A percentile compares a stretch with the other conserved stretches of the same genome.
phyloP scores from a whole-genome alignment of 2,329 filamentous ascomycete genomes.

The Pyrenophora seminiperda region DNA sequence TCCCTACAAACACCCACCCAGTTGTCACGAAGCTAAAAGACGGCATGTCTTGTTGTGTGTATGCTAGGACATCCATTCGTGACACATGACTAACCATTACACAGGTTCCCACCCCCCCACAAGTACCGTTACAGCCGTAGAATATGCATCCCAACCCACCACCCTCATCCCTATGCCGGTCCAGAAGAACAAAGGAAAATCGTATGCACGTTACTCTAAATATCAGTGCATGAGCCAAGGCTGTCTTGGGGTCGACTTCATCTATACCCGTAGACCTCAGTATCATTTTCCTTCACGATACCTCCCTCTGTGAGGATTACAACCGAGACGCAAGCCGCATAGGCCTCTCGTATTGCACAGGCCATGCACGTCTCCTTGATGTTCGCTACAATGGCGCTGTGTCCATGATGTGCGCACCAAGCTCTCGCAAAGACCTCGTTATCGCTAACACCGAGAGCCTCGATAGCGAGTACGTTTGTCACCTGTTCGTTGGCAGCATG shows the following conservation, averaged over 20 bases:
- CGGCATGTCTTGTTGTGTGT: not conserved
- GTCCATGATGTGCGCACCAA: conserved; percentile 77
- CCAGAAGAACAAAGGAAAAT: conserved; percentile 8
- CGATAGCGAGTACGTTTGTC: conserved; percentile 71
- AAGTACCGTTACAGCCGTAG: conserved; percentile 19
- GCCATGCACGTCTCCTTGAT: conserved; percentile 72
- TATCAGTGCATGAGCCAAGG: not conserved
- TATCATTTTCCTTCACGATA: conserved; percentile 54
- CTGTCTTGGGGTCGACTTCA: conserved; percentile 7
- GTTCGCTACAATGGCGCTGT: conserved; percentile 73
- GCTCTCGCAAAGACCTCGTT: conserved; percentile 78
- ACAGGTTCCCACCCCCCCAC: conserved; percentile 6
- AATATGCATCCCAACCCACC: not conserved
- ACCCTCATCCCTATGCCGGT: conserved; percentile 1
- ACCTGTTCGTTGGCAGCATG: conserved; percentile 46
- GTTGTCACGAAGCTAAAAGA: not conserved
- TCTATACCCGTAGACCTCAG: conserved; percentile 21
- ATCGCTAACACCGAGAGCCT: conserved; percentile 73
- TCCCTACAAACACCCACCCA: no score
- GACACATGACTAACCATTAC: conserved; percentile 30
- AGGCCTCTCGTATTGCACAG: conserved; percentile 76
- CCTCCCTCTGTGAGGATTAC: conserved; percentile 65
- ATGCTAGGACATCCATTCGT: conserved; percentile 32
- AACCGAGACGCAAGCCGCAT: conserved; percentile 73
- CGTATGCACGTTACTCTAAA: conserved; percentile 7